Conservation (phyloP, 2,329 filamentous ascomycete species). For the Fusarium begoniae region DNA sequence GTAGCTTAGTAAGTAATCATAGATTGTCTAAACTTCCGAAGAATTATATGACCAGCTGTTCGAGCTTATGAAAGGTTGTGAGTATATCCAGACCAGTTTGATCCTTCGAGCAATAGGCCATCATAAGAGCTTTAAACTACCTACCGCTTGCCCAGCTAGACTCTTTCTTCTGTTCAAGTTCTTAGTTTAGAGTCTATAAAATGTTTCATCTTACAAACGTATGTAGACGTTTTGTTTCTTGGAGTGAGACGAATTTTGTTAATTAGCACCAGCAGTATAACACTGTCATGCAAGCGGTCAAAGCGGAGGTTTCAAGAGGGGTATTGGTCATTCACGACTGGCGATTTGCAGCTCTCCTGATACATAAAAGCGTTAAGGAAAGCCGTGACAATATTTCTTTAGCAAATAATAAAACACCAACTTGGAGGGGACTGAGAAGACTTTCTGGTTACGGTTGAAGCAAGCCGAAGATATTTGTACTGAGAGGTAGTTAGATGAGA, state of each 20-base stretch:
- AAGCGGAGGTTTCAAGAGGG: neutral
- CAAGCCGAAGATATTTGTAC: neutral
- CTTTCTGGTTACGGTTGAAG: neutral
- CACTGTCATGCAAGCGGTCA: neutral
- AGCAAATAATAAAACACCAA: neutral
- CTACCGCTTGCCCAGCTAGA: neutral
- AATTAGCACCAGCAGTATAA: neutral
- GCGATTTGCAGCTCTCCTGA: neutral
- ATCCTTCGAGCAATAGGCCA: neutral
- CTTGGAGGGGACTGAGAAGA: neutral
- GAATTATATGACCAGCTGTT: too few species aligned
- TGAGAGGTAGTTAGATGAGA: too few species aligned
- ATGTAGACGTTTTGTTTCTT: too few species aligned
- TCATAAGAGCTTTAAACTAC: neutral
- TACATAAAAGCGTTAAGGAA: neutral
- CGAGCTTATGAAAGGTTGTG: rapidly evolving
- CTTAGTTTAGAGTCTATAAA: too few species aligned
- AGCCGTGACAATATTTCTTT: rapidly evolving
- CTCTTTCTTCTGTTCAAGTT: too few species aligned
- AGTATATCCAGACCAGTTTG: neutral
- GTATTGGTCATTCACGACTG: neutral
- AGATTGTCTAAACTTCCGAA: neutral
- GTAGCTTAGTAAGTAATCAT: neutral
- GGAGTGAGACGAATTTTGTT: neutral
- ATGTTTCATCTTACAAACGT: too few species aligned